Conservation (phyloP, 2,329 filamentous ascomycete genomes). For the Penicillium sp. region DNA sequence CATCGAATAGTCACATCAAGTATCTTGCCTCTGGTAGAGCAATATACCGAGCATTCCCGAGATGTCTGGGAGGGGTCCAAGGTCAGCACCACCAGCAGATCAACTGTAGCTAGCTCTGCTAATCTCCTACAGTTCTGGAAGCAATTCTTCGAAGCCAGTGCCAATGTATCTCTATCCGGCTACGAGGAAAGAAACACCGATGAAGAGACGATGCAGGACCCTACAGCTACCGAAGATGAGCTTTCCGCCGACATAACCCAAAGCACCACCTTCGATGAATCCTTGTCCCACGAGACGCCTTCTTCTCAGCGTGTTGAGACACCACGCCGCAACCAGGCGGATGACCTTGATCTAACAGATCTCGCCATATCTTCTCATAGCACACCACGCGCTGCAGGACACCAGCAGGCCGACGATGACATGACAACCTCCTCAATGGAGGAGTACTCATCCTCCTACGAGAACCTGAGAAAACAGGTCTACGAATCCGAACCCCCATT, state of each 20-base stretch:
- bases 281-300: constrained; percentile 41
- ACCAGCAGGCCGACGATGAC: constrained; percentile 33
- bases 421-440: constrained; percentile 47
- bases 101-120: constrained; percentile 10
- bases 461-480: constrained; percentile 68
- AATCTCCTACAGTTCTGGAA: constrained; percentile 79
- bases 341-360: constrained; percentile 49
- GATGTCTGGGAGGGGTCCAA: constrained; percentile 97
- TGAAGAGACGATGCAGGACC: constrained; percentile 55
- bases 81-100: constrained; percentile 49
- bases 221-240: constrained; percentile 57
- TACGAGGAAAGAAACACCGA: constrained; percentile 75
- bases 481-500: constrained; percentile 44
- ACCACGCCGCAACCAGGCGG: constrained; percentile 29
- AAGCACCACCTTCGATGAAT: constrained; percentile 36
- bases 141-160: constrained; percentile 98
- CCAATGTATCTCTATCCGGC: constrained; percentile 92
- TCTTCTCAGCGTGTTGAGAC: constrained; percentile 34
- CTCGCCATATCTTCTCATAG: constrained; percentile 48
- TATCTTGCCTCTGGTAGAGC: constrained; percentile 89
- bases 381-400: constrained; percentile 44
- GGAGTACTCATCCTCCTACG: constrained; percentile 73
- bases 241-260: constrained; percentile 53
- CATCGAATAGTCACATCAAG: constrained; percentile 93
- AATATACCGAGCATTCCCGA: constrained; percentile 90